Percentiles rank a stretch among this genome's conserved stretches.
These are phyloP conservation scores for Coemansia sp. DNA, from an alignment of 192 early-diverging fungal species.

Conservation along the genomic window DNA sequence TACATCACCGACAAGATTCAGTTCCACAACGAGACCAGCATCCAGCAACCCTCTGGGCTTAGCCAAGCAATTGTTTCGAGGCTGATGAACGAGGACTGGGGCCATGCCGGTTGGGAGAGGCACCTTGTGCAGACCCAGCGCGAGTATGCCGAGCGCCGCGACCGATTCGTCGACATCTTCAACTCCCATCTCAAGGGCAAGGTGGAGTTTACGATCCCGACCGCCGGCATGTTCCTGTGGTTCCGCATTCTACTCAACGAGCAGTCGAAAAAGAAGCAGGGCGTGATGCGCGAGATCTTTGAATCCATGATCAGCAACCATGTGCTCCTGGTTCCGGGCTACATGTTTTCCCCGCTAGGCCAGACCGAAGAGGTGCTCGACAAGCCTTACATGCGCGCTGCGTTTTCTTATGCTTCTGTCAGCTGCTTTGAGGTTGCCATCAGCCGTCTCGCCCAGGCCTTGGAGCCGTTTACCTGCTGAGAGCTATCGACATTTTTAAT, in stretches of 20 bases:
- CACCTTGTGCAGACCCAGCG: slow-evolving; percentile 68
- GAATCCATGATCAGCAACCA: slow-evolving; percentile 65
- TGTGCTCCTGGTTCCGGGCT: slow-evolving; percentile 72
- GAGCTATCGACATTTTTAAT: background rate
- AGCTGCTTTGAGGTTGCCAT: slow-evolving; percentile 66
- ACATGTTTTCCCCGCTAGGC: slow-evolving; percentile 57
- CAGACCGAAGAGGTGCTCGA: slow-evolving; percentile 44
- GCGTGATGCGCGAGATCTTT: slow-evolving; percentile 61
- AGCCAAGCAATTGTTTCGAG: slow-evolving; percentile 74
- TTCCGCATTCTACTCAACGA: slow-evolving; percentile 56
- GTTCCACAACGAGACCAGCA: slow-evolving; percentile 77
- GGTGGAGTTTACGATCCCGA: slow-evolving; percentile 61
- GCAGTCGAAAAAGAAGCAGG: slow-evolving; percentile 43
- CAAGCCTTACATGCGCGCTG: slow-evolving; percentile 64
- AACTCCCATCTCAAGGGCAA: slow-evolving; percentile 61
- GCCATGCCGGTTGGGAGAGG: slow-evolving; percentile 72
- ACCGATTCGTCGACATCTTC: slow-evolving; percentile 66
- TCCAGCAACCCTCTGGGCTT: slow-evolving; percentile 81
- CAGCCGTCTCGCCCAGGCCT: slow-evolving; percentile 58
- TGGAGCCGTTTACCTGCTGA: slow-evolving; percentile 43
- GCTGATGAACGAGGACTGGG: slow-evolving; percentile 75
- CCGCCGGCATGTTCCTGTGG: slow-evolving; percentile 95
- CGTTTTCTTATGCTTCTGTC: slow-evolving; percentile 66
- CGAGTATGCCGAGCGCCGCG: slow-evolving; percentile 73
- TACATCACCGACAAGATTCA: slow-evolving; percentile 78